These are phyloP conservation scores for Suillus paluster DNA, from an alignment of 768 basidiomycete genomes.

Conservation along the genomic window DNA sequence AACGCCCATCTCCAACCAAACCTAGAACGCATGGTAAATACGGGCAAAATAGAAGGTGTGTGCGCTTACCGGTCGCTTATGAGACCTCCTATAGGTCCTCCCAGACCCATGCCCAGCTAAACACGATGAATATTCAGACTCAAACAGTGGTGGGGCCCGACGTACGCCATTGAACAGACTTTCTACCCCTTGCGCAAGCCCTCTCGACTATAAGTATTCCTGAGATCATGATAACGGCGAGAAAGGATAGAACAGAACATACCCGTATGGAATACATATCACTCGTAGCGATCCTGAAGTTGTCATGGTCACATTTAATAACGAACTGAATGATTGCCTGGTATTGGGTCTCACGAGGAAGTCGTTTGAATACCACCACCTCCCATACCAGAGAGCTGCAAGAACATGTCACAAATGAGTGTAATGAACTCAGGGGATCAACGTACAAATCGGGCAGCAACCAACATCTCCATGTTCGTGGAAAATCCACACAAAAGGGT, in stretches of 20 bases:
- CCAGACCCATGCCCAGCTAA: slow-evolving; percentile 78
- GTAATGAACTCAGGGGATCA: slow-evolving; percentile 1
- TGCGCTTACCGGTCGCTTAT: slow-evolving; percentile 64
- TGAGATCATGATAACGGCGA: slow-evolving; percentile 18
- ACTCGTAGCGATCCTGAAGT: slow-evolving; percentile 68
- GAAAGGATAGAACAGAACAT: slow-evolving; percentile 25
- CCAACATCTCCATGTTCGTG: slow-evolving; percentile 69
- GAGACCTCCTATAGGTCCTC: slow-evolving; percentile 75
- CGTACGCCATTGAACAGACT: slow-evolving; percentile 78
- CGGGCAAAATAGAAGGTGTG: neutral
- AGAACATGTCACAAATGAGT: slow-evolving; percentile 1
- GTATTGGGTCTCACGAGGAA: slow-evolving; percentile 52
- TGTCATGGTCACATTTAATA: neutral
- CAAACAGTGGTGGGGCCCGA: slow-evolving; percentile 12
- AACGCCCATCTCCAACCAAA: slow-evolving; percentile 86
- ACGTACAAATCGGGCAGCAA: slow-evolving; percentile 74
- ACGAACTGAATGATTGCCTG: neutral
- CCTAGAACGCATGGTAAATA: slow-evolving; percentile 38
- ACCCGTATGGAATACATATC: slow-evolving; percentile 84
- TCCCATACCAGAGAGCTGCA: slow-evolving; percentile 74
- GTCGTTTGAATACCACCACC: slow-evolving; percentile 79
- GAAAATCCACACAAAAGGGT: slow-evolving; percentile 72
- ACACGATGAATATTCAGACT: slow-evolving; percentile 4
- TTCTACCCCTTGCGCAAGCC: slow-evolving; percentile 71
- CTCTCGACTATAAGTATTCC: slow-evolving; percentile 54